Base-by-base conservation (phyloP, 805 yeast genomes). In the Wickerhamomyces ciferrii region DNA sequence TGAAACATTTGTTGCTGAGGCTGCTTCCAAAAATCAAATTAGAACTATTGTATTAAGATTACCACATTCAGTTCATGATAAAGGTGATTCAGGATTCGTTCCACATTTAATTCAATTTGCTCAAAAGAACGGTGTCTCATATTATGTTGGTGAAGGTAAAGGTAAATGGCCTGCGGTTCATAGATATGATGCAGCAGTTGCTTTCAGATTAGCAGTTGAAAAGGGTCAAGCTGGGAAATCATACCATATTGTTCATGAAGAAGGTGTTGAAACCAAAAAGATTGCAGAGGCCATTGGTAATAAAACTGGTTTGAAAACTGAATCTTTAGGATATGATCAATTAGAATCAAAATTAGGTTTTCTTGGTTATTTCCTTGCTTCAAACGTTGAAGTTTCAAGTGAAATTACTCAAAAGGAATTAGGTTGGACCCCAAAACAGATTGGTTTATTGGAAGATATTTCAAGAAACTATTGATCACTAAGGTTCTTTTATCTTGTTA, bases 51-150 rank as follows among this genome's bases (percentile, higher is more conserved):
- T 47, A 13, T 45, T 67, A 5, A 55, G 67, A 48, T 51, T 69
- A 21, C 51, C 68, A 15, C 66, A 67, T 24, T 50, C 63, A 10
- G 69, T 64, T 27, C 73, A 68, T 50, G 74, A 62, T 19, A 53
- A 43, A 14, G 58, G 53, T 1, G 68, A 64, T 42, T 4, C 17
- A 1, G 66, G 54, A 1, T 68, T 67, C 35, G 32, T 63, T 24
- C 52, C 62, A 2, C 11, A 27, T 8, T 40, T 60, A 10, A 43
- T 52, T 4, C 60, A 60, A 2, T 51, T 66, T 31, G 60, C 72
- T 10, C 56, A 67, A 44, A 52, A 64, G 44, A 35, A 48, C 5
- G 66, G 66, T 1, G 55, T 56, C 17, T 62, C 68, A 7, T 47
- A 61, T 14, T 69, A 63, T 53, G 53, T 66, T 7, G 76, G 71